A percentile compares a stretch with the other conserved stretches of the same genome.
Evolutionary conservation across 2,329 filamentous ascomycete species (phyloP).

Genomic region (Hypoxylon sp.): DNA sequence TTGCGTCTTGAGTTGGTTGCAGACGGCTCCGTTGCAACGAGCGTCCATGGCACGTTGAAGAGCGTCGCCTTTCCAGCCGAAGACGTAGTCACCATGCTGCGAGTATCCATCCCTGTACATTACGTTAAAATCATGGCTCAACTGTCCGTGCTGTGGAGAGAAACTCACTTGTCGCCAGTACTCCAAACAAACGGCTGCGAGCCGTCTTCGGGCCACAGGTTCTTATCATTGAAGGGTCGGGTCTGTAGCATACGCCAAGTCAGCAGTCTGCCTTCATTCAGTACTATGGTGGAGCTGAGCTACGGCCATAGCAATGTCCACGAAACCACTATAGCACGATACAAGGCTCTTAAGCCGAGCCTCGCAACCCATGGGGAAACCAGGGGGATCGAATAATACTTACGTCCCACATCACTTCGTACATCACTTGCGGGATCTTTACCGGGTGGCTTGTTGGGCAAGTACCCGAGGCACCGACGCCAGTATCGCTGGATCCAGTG

Average conservation of each 20-base stretch:
- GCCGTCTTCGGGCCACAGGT: slow-evolving; percentile 52
- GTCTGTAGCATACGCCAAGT: slow-evolving; percentile 38
- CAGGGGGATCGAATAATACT: slow-evolving; percentile 37
- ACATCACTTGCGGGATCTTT: slow-evolving; percentile 72
- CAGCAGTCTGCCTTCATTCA: slow-evolving; percentile 14
- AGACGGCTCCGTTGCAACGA: slow-evolving; percentile 54
- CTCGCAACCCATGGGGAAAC: not conserved
- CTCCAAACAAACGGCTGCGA: slow-evolving; percentile 55
- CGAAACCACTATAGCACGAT: not conserved
- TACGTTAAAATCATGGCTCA: not conserved
- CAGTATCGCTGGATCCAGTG: slow-evolving; percentile 53
- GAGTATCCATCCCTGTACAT: slow-evolving; percentile 45
- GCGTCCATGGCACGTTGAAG: slow-evolving; percentile 61
- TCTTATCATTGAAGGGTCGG: slow-evolving; percentile 49
- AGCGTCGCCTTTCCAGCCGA: slow-evolving; percentile 60
- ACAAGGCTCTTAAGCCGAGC: not conserved
- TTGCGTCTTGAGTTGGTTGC: slow-evolving; percentile 49
- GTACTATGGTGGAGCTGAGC: not conserved
- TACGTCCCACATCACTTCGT: slow-evolving; percentile 69
- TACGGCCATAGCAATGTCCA: not conserved
- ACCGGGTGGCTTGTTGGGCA: slow-evolving; percentile 67
- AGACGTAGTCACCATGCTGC: slow-evolving; percentile 60
- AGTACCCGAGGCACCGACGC: slow-evolving; percentile 55
- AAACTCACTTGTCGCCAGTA: slow-evolving; percentile 48
- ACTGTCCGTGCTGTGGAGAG: not conserved